These are phyloP conservation scores for Saturnispora ahearnii DNA, from an alignment of 805 yeast genomes.

Conservation along the genomic window DNA sequence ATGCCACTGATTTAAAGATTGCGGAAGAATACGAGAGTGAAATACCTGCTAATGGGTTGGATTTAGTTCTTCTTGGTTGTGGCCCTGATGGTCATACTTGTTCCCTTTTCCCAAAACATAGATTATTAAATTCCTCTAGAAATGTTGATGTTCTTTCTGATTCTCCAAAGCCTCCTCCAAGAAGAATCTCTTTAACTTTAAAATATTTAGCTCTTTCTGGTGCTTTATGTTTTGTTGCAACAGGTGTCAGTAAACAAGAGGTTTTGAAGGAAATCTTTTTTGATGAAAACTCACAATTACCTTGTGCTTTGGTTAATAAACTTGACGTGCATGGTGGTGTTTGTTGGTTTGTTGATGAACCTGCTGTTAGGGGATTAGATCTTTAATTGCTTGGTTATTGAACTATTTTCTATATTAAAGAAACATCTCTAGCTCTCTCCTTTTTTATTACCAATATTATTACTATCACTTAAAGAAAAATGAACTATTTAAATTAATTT, in stretches of 20 bases:
- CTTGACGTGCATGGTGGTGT: constrained; percentile 38
- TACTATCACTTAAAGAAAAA: too few species aligned
- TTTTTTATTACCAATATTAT: background rate
- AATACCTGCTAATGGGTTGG: constrained; percentile 45
- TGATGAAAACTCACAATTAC: constrained; percentile 37
- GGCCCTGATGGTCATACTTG: constrained; percentile 97
- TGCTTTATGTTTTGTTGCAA: constrained; percentile 73
- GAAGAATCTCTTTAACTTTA: constrained; percentile 83
- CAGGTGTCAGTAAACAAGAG: constrained; percentile 76
- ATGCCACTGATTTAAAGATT: constrained; percentile 42
- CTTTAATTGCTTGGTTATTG: constrained; percentile 8
- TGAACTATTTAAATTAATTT: too few species aligned
- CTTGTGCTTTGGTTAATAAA: constrained; percentile 67
- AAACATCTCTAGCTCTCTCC: too few species aligned
- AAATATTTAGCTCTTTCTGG: constrained; percentile 53
- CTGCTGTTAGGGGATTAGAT: constrained; percentile 60
- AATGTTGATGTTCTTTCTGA: constrained; percentile 60
- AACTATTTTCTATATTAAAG: too few species aligned
- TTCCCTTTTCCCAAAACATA: constrained; percentile 83
- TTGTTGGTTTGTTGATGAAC: constrained; percentile 75
- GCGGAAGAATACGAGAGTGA: constrained; percentile 54
- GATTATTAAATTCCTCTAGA: constrained; percentile 46
- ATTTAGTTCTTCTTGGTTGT: constrained; percentile 73
- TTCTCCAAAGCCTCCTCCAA: constrained; percentile 91
- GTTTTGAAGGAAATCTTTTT: constrained; percentile 64